Base-by-base conservation (phyloP, 805 yeast species). In the Yarrowia alimentaria region DNA sequence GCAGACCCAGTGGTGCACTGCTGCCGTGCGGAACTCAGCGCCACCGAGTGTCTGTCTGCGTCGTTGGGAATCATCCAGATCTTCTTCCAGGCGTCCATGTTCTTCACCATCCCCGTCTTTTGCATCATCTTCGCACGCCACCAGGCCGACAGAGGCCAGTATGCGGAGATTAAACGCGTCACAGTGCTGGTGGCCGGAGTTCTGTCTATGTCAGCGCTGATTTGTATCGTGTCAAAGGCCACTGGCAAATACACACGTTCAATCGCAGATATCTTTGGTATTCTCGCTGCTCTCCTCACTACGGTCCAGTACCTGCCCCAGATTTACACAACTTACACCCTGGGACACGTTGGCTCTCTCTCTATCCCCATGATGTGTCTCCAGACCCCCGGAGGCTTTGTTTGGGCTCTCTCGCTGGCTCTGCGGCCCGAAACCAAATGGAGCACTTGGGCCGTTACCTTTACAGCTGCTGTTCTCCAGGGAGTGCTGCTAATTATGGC, bases 341-440 rank as follows among this genome's bases (percentile, higher is more conserved):
- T 87, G 54, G 81, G 83, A 60, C 89, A 81, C 56, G 81, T 94
- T 0, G 96, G 95, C 8, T 81, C 89, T 1, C 70, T 87, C 17
- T 85, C 94, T 0, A 70, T 85, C 9, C 76, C 80, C 6, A 85
- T 85, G 88, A 84, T 87, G 91, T 68, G 80, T 33, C 75, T 88
- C 56, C 96, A 87, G 63, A 85, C 94, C 14, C 96, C 96, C 0
- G 96, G 96, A 12, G 95, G 95, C 13, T 83, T 76, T 56, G 52
- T 86, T 2, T 87, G 91, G 85, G 77, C 93, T 2, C 72, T 78
- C n/a, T 78, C 85, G 1, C 68, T 87, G 48, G 83, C 78, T 51
- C 63, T 77, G 54, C 78, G 89, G 38, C 83, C 84, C 33, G 93
- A 87, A 6, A 78, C 91, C 1, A 78, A 78, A 55, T 87, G 95